Evolutionary conservation across 495 filamentous ascomycete genomes (phyloP), one percentile per base, ranked within the genome.

Genomic region (Jackrogersella minutella): DNA sequence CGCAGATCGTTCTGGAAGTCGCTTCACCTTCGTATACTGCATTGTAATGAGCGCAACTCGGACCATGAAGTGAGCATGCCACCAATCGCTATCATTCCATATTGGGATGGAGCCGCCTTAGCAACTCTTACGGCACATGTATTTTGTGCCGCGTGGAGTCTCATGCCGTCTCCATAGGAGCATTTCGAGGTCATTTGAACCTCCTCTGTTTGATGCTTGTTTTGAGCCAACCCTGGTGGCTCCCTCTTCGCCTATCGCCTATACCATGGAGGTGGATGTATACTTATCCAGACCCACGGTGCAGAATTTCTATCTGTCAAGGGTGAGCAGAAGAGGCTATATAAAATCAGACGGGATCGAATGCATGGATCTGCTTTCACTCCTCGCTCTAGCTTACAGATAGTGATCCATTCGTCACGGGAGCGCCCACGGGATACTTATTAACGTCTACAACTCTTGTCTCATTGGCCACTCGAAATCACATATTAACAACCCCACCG

Each of bases 121-220:
- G 44, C 43, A 58, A 40, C 22, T 61, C 21, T 22, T 36, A 51
- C 52, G 66, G 66, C 60, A 61, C 61, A 64, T 21, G 61, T 28
- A 57, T 37, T 61, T 61, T 47, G 54, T 64, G 36, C 66, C 56
- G 66, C 66, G 66, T 69, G 66, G 66, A 64, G 66, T 64, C 61
- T 62, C 61, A 69, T 64, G 50, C 66, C 47, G 19, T 41, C 49
- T 69, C 56, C 61, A 56, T 54, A 69, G 60, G 60, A 61, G 53
- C 51, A 69, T 3, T 52, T 69, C 55, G 57, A 69, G 66, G 66
- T 64, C 55, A 61, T 37, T 70, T 70, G 67, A 73, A 56, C 69
- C 64, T 77, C 64, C 64, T 70, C 66, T 71, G 80, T 79, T 79
- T 80, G 77, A 81, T 79, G 72, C 77, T 75, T 81, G 78, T 80